These are phyloP conservation scores for Pleurozium schreberi DNA, from an alignment of 225 moss, liverwort and hornwort species.

Conservation along the genomic window DNA sequence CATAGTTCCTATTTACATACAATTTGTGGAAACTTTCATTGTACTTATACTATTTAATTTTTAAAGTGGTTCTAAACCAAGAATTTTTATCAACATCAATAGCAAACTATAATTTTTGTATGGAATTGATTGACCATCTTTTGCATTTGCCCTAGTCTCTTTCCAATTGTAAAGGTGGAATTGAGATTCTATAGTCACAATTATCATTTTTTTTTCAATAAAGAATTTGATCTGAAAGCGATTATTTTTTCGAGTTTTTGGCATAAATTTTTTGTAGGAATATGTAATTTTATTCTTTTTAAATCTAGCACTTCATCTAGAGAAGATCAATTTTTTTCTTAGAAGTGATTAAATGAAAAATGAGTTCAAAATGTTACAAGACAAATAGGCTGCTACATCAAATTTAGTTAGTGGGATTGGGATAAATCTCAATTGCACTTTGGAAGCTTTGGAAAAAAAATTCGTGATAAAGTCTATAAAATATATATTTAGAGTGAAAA, in stretches of 20 bases:
- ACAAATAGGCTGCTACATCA: accelerated
- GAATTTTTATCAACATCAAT: background rate
- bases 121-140: accelerated
- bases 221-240: accelerated
- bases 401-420: background rate
- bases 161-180: accelerated
- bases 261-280: background rate
- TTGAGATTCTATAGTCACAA: background rate
- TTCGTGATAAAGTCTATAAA: accelerated
- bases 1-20: background rate
- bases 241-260: background rate
- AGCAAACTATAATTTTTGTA: accelerated
- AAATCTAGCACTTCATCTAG: too few species aligned
- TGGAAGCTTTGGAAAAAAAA: too few species aligned
- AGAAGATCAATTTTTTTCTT: too few species aligned
- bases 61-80: too few species aligned
- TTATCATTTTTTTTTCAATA: background rate
- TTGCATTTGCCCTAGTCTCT: background rate
- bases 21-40: background rate
- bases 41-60: too few species aligned
- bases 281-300: background rate
- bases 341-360: too few species aligned
- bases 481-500: background rate
- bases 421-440: accelerated
- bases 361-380: background rate